Percentiles rank a stretch among this genome's conserved stretches.
Evolutionary conservation across 805 yeast genomes (phyloP).

Genomic region (Priceomyces carsonii): DNA sequence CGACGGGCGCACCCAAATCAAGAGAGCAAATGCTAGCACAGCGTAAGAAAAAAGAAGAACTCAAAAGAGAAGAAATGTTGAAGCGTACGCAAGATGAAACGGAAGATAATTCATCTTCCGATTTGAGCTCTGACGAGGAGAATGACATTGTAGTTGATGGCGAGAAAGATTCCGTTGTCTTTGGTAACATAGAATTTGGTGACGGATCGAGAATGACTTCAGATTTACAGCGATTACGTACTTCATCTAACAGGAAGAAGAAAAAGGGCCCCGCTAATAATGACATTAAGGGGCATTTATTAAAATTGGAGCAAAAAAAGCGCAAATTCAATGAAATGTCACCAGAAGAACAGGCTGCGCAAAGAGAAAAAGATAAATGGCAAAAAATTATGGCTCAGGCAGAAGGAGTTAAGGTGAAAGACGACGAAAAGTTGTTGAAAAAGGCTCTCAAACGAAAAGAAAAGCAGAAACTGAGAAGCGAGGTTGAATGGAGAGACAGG

Average conservation of each 20-base stretch:
- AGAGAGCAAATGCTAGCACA: slow-evolving; percentile 77
- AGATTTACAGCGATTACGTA: slow-evolving; percentile 59
- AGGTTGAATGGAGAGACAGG: slow-evolving; percentile 90
- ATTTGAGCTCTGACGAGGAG: slow-evolving; percentile 31
- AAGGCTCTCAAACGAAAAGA: slow-evolving; percentile 86
- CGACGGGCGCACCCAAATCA: slow-evolving; percentile 78
- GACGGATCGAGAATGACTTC: slow-evolving; percentile 82
- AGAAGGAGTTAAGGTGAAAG: slow-evolving; percentile 85
- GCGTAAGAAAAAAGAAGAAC: slow-evolving; percentile 51
- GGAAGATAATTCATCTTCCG: slow-evolving; percentile 45
- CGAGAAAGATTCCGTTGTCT: slow-evolving; percentile 51
- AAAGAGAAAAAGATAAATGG: slow-evolving; percentile 82
- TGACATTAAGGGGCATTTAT: slow-evolving; percentile 82
- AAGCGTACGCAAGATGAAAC: slow-evolving; percentile 41
- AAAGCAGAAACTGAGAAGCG: slow-evolving; percentile 80
- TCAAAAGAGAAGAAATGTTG: slow-evolving; percentile 44
- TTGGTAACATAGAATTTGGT: slow-evolving; percentile 77
- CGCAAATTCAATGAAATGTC: slow-evolving; percentile 59
- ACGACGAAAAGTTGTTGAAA: slow-evolving; percentile 83
- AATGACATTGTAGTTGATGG: slow-evolving; percentile 31
- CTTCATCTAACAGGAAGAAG: slow-evolving; percentile 48
- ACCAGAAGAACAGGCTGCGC: slow-evolving; percentile 57
- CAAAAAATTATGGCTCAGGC: slow-evolving; percentile 78
- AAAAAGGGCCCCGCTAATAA: slow-evolving; percentile 83
- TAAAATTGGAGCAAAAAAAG: slow-evolving; percentile 72